Evolutionary conservation across 2,329 filamentous ascomycete genomes (phyloP), one percentile per base, ranked within the genome.

Genomic region (Sarocladiaceae sp.): DNA sequence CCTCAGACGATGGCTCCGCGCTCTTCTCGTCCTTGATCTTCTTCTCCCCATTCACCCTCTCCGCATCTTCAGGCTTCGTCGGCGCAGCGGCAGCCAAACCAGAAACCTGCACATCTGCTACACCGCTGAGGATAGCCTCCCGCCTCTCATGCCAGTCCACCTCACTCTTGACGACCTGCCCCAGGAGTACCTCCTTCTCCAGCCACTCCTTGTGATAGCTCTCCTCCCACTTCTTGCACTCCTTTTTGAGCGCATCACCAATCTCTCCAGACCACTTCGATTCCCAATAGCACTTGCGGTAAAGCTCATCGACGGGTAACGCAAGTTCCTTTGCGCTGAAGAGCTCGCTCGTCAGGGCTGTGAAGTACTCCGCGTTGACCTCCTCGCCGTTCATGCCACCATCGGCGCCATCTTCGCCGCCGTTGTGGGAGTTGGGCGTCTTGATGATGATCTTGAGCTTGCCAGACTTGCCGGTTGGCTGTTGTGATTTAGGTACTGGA

Each of bases 121-220:
- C 67, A 10, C 74, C 75, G 2, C 70, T 71, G 20, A 84, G 69
- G 4, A 85, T 78, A 4, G 75, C 74, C 59, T 77, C 70, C 36
- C 82, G 76, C 50, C 82, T 74, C 53, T 77, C 72, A 59, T 84
- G 80, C 71, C 85, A 84, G 64, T 85, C 82, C 29, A 81, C 75
- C 65, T 93, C 88, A 60, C 74, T 77, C 60, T 78, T 69, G 59
- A 90, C 77, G 28, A 87, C 78, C 62, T 90, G 88, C 53, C 89
- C 82, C n/a, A 94, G 68, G 17, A 93, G 68, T 26, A 89, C 77
- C 68, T 94, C 88, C 68, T 93, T 93, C 68, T 88, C 83, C 13
- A 83, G 72, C 89, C 89, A 94, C 64, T 90, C 87, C 56, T 83
- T 77, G 64, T 82, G 82, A 66, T 87, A 84, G 12, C 76, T 62